Evolutionary conservation across 2,329 filamentous ascomycete species (phyloP), one percentile per base, ranked within the genome.

Genomic region (Sporothrix inflata): DNA sequence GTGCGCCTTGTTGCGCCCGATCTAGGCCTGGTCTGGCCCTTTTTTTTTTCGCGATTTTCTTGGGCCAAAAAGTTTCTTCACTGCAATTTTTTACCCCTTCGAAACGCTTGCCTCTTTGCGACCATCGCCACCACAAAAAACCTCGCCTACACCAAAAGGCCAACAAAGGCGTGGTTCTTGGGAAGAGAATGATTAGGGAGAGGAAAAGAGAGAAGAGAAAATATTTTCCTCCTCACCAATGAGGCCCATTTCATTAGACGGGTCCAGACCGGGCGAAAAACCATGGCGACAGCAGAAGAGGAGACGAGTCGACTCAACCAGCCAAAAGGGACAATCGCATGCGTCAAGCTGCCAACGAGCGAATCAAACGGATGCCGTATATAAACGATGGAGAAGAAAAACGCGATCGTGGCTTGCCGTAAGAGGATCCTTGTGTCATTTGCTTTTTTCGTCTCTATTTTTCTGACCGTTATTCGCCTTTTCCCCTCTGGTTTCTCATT

Each of bases 201-300:
- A 57, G 4, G 4, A 27, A 45, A 14, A 40, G 16, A 57, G 4
- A 34, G 19, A 45, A 14, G 24, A 55, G 51, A 57, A 57, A 69
- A 57, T 57, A 45, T 47, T 42, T 40, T 27, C 14, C 51, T 47
- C 42, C n/a, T 24, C 38, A 7, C 67, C 67, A 69, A 57, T 47
- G 38, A 19, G 38, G 38, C 1, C 51, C 38, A 45, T 8, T 11
- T 27, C 47, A 68, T 68, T 14, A 27, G 47, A 53, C n/a, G 47
- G 47, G 27, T 53, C 65, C 65, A 68, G 65, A 68, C 65, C 65
- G 30, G 45, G 14, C 65, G 65, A 51, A 68, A 68, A 65, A 38
- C 60, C 60, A 65, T 27, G 60, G 60, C 38, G 38, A 65, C 24
- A 47, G 42, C 16, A 7, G 6, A 6, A 6, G 30, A 34, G 30